Evolutionary conservation across 257 asterid species (phyloP).

Genomic region (Solanum pennellii): DNA sequence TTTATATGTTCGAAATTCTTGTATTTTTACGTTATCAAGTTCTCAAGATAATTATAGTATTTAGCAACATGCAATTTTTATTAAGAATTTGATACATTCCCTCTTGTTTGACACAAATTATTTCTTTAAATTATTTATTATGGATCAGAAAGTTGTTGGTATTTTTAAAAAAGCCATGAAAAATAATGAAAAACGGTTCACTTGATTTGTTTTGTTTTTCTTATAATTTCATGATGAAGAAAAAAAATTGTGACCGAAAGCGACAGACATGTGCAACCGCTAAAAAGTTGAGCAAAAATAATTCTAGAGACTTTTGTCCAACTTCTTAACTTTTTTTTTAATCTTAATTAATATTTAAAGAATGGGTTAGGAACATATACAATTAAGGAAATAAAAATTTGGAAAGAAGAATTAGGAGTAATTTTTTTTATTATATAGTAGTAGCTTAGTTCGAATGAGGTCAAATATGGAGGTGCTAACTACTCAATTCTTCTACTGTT

Average conservation of each 20-base stretch:
- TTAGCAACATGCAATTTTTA: not conserved
- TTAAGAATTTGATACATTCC: not conserved
- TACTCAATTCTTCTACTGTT: not conserved
- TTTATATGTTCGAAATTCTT: accelerated
- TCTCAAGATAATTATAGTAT: not conserved
- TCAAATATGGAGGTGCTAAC: not conserved
- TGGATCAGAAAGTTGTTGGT: not conserved
- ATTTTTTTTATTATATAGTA: not conserved
- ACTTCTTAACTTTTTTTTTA: not conserved
- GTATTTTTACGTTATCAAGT: not conserved
- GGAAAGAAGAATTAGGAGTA: not conserved
- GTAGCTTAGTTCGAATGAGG: not conserved
- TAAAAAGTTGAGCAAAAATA: constrained; percentile 2
- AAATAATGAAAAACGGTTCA: not conserved
- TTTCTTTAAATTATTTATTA: not conserved
- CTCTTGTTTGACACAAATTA: not conserved
- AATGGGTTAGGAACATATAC: not conserved
- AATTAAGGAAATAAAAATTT: not conserved
- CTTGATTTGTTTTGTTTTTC: not conserved
- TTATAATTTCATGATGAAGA: not conserved
- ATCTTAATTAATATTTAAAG: not conserved
- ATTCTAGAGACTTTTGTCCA: constrained; percentile 7
- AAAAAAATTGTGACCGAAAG: constrained; percentile 18
- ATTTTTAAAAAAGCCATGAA: not conserved
- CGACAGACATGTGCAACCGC: constrained; percentile 49